These are phyloP conservation scores for Barnettozyma sp. DNA, from an alignment of 805 yeast genomes.

Conservation along the genomic window DNA sequence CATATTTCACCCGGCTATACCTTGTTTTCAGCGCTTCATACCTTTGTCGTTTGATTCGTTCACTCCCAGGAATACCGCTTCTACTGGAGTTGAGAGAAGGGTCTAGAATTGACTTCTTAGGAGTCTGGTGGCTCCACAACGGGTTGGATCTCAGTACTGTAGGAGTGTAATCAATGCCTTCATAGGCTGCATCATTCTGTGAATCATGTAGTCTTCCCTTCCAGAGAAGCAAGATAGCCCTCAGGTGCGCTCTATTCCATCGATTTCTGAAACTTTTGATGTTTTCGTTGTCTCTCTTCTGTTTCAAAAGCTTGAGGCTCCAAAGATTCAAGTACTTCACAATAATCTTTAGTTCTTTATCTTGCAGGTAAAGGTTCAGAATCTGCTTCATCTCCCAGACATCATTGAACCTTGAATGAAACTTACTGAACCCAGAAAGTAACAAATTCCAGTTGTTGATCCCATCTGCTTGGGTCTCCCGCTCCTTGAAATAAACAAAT, in stretches of 20 bases:
- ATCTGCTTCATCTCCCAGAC: constrained; percentile 15
- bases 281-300: constrained; percentile 29
- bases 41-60: constrained; percentile 28
- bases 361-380: constrained; percentile 21
- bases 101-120: constrained; percentile 14
- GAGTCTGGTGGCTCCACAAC: constrained; percentile 11
- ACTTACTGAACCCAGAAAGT: constrained; percentile 21
- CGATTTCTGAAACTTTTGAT: constrained; percentile 28
- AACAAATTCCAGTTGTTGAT: constrained; percentile 22
- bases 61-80: constrained; percentile 32
- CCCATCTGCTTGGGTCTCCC: constrained; percentile 20
- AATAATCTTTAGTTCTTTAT: constrained; percentile 18
- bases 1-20: constrained; percentile 29
- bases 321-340: constrained; percentile 27
- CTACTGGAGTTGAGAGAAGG: constrained; percentile 4
- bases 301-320: constrained; percentile 29
- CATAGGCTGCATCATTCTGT: constrained; percentile 4
- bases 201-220: constrained; percentile 18
- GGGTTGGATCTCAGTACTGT: constrained; percentile 15
- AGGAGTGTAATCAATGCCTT: constrained; percentile 21
- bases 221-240: constrained; percentile 33
- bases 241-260: constrained; percentile 34
- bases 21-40: constrained; percentile 31
- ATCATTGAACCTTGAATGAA: constrained; percentile 16
- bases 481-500: constrained; percentile 6